Evolutionary conservation across 2,329 filamentous ascomycete species (phyloP).

Genomic region (Kalaharituber pfeilii): DNA sequence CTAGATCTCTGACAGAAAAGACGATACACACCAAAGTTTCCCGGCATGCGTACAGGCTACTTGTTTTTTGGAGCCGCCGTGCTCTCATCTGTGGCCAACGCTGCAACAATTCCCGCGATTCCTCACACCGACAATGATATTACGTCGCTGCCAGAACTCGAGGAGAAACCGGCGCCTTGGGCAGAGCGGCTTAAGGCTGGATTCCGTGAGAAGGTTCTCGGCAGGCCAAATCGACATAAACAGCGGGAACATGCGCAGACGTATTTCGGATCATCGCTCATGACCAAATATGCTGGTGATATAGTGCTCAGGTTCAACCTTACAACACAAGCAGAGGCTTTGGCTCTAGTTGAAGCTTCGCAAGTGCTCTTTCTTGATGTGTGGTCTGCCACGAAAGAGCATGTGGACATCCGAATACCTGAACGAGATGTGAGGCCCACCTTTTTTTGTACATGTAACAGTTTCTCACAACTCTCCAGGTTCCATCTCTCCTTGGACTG

Average conservation of each 20-base stretch:
- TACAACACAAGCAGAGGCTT: slow-evolving; percentile 48
- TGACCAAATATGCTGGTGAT: slow-evolving; percentile 49
- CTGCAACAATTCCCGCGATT: slow-evolving; percentile 13
- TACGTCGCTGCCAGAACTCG: slow-evolving; percentile 7
- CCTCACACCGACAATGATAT: slow-evolving; percentile 4
- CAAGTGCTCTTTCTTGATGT: slow-evolving; percentile 69
- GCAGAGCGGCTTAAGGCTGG: slow-evolving; percentile 16
- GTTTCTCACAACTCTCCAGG: slow-evolving; percentile 30
- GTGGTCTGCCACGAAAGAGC: slow-evolving; percentile 68
- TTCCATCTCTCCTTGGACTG: slow-evolving; percentile 57
- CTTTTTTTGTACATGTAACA: background rate
- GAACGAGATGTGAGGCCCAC: slow-evolving; percentile 33
- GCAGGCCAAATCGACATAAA: slow-evolving; percentile 22
- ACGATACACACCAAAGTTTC: too few species aligned
- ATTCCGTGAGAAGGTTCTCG: slow-evolving; percentile 19
- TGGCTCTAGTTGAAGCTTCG: slow-evolving; percentile 53
- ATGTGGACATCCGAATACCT: slow-evolving; percentile 67
- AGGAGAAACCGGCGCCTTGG: slow-evolving; percentile 8
- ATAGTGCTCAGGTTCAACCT: slow-evolving; percentile 83
- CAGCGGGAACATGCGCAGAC: slow-evolving; percentile 17
- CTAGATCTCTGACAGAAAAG: slow-evolving; percentile 4
- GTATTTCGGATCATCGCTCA: slow-evolving; percentile 11
- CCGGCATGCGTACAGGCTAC: slow-evolving; percentile 6
- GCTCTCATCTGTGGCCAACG: slow-evolving; percentile 7
- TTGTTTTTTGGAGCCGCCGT: slow-evolving; percentile 5